Evolutionary conservation across 768 basidiomycete genomes (phyloP).

Genomic region (Boletus subparvulus): DNA sequence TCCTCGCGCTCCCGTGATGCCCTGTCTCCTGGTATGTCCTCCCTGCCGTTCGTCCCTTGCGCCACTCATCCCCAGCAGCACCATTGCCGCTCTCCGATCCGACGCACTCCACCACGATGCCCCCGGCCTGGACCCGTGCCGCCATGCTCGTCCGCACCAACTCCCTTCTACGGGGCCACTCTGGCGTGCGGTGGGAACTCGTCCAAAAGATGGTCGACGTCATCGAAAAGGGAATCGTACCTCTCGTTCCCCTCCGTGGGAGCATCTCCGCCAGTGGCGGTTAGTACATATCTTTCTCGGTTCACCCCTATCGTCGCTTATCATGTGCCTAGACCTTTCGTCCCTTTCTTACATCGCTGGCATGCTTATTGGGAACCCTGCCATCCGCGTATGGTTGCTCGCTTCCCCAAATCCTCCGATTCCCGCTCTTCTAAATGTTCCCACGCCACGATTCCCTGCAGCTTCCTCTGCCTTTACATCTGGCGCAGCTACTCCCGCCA

Average conservation of each 20-base stretch:
- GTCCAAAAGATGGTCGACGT: constrained; percentile 76
- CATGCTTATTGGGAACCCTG: constrained; percentile 74
- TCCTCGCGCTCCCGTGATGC: constrained; percentile 37
- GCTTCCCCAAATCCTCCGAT: constrained; percentile 5
- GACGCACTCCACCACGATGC: constrained; percentile 68
- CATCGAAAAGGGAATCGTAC: constrained; percentile 69
- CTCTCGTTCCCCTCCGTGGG: constrained; percentile 79
- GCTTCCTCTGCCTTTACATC: constrained; percentile 11
- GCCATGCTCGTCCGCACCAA: constrained; percentile 88
- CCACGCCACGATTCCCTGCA: constrained; percentile 12
- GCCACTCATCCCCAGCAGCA: constrained; percentile 1
- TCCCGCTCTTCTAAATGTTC: constrained; percentile 10
- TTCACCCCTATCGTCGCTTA: constrained; percentile 1
- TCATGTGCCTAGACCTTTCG: constrained; percentile 52
- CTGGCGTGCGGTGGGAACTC: constrained; percentile 79
- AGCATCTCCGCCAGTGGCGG: constrained; percentile 85
- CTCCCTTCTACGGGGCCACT: constrained; percentile 85
- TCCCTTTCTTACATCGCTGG: constrained; percentile 85
- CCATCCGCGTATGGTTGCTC: constrained; percentile 69
- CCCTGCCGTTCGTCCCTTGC: too few relatives aligned
- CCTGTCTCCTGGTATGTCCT: constrained; percentile 2
- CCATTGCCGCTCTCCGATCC: constrained; percentile 71
- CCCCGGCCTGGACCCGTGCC: constrained; percentile 84
- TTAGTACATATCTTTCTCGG: constrained; percentile 24
- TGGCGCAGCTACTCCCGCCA: constrained; percentile 18